Evolutionary conservation across 108 stramenopile genomes (phyloP).

Genomic region (Fragilaria crotonensis): DNA sequence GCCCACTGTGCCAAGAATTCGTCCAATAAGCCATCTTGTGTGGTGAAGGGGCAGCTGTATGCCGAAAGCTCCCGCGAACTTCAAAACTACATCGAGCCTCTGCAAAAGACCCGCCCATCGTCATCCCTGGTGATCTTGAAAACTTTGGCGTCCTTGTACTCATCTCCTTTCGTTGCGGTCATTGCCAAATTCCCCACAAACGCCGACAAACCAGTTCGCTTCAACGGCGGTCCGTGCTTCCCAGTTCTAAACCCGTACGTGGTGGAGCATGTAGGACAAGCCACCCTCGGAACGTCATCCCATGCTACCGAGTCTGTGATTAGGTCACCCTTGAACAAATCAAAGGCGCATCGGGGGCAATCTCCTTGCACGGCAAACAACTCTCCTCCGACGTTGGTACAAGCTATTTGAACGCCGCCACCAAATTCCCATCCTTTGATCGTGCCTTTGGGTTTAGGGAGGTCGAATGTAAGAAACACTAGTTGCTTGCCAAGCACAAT

Average conservation of each 20-base stretch:
- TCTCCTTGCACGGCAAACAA: conserved; percentile 60
- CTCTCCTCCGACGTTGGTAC: conserved; percentile 61
- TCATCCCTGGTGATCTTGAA: conserved; percentile 61
- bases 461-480: neutral
- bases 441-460: conserved; percentile 6
- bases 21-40: no score
- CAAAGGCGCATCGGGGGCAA: conserved; percentile 78
- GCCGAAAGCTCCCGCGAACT: no score
- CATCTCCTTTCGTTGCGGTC: conserved; percentile 54
- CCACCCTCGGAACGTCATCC: conserved; percentile 58
- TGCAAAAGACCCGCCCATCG: conserved; percentile 60
- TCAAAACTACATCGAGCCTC: conserved; percentile 2
- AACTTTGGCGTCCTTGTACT: conserved; percentile 40
- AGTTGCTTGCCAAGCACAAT: neutral
- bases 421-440: conserved; percentile 85
- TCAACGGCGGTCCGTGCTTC: conserved; percentile 62
- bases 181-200: conserved; percentile 70
- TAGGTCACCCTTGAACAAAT: conserved; percentile 66
- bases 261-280: conserved; percentile 76
- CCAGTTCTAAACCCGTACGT: conserved; percentile 62
- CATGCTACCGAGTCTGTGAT: conserved; percentile 49
- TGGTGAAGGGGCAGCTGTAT: no score
- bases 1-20: no score
- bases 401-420: conserved; percentile 48
- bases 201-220: conserved; percentile 62